Base-by-base conservation (phyloP, 345 rosid species). In the Eucalyptus globulus region DNA sequence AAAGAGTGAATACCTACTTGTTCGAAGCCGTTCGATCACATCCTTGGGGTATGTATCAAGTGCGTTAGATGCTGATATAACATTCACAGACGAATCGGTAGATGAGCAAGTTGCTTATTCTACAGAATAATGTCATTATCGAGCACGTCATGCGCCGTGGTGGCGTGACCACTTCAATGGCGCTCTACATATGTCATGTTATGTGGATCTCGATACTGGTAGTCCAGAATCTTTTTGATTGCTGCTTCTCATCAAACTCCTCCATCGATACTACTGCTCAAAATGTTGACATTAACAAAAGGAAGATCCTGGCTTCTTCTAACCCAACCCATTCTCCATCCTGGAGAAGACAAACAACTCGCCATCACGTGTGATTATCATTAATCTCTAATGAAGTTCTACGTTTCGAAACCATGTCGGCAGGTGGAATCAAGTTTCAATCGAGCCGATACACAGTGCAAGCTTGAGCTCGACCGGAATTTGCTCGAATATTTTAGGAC, bases 341-440 rank as follows among this genome's bases (percentile, higher is more conserved):
- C 4, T 19, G 45, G 45, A 19, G 45, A 37, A 40, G 45, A 72
- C 27, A 22, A 40, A 37, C 27, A 37, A 37, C 83, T 76, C 27
- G 47, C 45, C 14, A 37, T 37, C 83, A 2, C 15, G 0, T 6
- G 0, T 40, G 47, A 21, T 40, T 40, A 11, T 76, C 47, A 21
- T 11, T 76, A 11, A 21, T 22, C 85, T 24, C 9, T 6, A 19
- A 37, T 11, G 13, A 76, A 37, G 47, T 40, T 10, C 8, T 21
- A 11, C 0, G 29, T 11, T 11, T 76, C 9, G 0, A 76, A 11
- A 21, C 5, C 5, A 40, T 22, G 45, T 40, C 1, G 1, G 24
- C 14, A 13, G 47, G 47, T 2, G 9, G 29, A 76, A 76, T 40
- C 29, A 13, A 21, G 29, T 76, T 76, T 40, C 29, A 21, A 22